Conservation (phyloP, 352 stramenopile genomes). For the Pilasporangium apinafurcum region DNA sequence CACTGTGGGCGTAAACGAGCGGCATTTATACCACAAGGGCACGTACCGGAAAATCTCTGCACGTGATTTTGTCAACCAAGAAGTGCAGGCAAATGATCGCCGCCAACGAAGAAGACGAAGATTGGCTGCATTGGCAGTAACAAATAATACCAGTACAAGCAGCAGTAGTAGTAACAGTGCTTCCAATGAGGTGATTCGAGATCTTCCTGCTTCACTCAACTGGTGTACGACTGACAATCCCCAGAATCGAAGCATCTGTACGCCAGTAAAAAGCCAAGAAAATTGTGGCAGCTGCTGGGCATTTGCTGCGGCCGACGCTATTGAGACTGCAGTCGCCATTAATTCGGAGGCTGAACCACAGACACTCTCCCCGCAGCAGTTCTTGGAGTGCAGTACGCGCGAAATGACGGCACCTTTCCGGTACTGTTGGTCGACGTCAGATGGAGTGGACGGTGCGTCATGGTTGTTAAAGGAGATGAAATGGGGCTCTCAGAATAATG, state of each 20-base stretch:
- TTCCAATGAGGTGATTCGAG: neutral
- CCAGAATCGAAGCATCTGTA: conserved; percentile 56
- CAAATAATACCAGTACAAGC: neutral
- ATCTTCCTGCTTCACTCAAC: conserved; percentile 38
- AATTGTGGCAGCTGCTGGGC: conserved; percentile 80
- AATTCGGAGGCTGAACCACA: conserved; percentile 27
- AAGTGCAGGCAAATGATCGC: conserved; percentile 31
- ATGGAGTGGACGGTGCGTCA: conserved; percentile 33
- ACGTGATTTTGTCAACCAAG: conserved; percentile 53
- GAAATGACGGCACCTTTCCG: conserved; percentile 64
- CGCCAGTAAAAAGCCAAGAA: conserved; percentile 72
- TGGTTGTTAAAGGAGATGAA: conserved; percentile 67
- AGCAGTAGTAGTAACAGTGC: neutral
- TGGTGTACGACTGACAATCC: conserved; percentile 76
- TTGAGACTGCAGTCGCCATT: conserved; percentile 66
- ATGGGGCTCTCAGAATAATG: conserved; percentile 66
- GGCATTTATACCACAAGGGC: conserved; percentile 62
- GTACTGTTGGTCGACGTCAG: conserved; percentile 64
- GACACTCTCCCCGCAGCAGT: conserved; percentile 73
- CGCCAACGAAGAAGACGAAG: conserved; percentile 6
- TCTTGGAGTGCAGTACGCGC: conserved; percentile 68
- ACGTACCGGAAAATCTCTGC: conserved; percentile 22
- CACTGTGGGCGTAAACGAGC: conserved; percentile 54
- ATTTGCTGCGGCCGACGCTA: conserved; percentile 70
- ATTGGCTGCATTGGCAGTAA: conserved; percentile 2